A percentile compares a stretch with the other conserved stretches of the same genome.
phyloP scores from a whole-genome alignment of 352 stramenopile genomes.

The Thraustochytrium striatum region DNA sequence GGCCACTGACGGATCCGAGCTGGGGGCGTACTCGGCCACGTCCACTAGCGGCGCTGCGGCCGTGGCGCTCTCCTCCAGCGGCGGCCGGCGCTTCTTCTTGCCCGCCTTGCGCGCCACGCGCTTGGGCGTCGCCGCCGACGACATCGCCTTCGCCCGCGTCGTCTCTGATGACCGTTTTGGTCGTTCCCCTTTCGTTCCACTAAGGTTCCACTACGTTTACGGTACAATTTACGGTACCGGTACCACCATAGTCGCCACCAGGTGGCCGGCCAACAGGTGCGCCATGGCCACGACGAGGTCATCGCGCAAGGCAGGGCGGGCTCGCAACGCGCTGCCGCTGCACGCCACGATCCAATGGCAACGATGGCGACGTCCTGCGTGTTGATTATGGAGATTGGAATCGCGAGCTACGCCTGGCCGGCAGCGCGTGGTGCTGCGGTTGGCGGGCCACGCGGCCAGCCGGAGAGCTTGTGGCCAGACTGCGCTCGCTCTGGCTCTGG shows the following conservation, averaged over 20 bases:
- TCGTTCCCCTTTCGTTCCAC: background rate
- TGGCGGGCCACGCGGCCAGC: no score
- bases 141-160: background rate
- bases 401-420: no score
- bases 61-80: background rate
- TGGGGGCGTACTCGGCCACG: background rate
- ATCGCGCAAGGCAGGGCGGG: no score
- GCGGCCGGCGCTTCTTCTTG: background rate
- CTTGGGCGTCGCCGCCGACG: background rate
- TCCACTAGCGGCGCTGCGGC: no score
- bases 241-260: background rate
- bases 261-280: background rate
- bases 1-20: background rate
- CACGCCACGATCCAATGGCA: no score
- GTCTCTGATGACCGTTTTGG: background rate
- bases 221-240: background rate
- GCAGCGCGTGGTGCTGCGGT: no score
- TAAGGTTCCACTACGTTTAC: background rate
- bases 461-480: no score
- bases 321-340: no score
- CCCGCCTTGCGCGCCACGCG: background rate
- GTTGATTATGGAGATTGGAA: no score
- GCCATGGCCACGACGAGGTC: background rate
- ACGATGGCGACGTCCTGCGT: no score
- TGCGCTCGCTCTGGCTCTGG: no score